Percentiles rank a stretch among this genome's conserved stretches.
phyloP scores from a whole-genome alignment of 345 rosid genomes.

The Turritis glabra region DNA sequence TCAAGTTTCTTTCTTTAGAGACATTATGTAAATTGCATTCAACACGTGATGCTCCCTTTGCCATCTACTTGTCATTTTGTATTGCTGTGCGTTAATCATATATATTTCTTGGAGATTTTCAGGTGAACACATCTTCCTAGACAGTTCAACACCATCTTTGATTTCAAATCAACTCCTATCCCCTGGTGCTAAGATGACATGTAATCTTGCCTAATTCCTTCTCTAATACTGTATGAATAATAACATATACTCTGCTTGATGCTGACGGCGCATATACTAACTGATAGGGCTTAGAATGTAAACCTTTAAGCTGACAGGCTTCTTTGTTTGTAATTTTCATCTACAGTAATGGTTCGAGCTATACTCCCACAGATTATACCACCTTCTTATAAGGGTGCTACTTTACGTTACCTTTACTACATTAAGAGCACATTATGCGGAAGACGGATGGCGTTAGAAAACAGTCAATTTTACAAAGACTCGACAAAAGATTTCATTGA shows the following conservation, averaged over 20 bases:
- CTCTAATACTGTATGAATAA: constrained; percentile 11
- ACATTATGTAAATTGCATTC: constrained; percentile 10
- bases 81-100: constrained; percentile 15
- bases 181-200: constrained; percentile 64
- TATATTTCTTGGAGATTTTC: constrained; percentile 35
- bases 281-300: constrained; percentile 5
- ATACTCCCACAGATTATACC: constrained; percentile 73
- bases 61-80: constrained; percentile 17
- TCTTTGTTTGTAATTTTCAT: constrained; percentile 27
- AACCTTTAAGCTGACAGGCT: constrained; percentile 23
- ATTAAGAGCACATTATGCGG: constrained; percentile 61
- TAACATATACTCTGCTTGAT: constrained; percentile 22
- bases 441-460: constrained; percentile 68
- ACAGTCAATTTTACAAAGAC: constrained; percentile 50
- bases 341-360: constrained; percentile 71
- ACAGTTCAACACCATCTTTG: constrained; percentile 57
- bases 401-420: constrained; percentile 85
- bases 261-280: no score
- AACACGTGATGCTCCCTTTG: neutral
- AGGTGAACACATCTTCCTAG: constrained; percentile 89
- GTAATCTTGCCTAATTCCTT: constrained; percentile 46
- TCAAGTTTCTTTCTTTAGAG: neutral
- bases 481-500: constrained; percentile 49
- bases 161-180: constrained; percentile 72
- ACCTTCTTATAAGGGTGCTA: constrained; percentile 84